phyloP scores from a whole-genome alignment of 2,329 filamentous ascomycete species.

The Fusarium sp. region DNA sequence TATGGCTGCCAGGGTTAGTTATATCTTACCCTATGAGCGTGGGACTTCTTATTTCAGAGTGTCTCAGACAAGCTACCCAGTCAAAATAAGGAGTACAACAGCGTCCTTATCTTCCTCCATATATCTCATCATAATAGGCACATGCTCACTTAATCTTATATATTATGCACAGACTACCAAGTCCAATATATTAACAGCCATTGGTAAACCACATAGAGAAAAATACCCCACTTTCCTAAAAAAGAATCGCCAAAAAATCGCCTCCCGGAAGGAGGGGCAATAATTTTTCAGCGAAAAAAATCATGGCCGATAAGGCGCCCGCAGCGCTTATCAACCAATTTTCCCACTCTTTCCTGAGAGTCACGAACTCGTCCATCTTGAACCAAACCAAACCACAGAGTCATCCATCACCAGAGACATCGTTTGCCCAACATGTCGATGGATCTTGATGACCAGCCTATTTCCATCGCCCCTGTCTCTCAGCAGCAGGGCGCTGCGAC shows the following conservation, averaged over 20 bases:
- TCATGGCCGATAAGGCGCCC: constrained; percentile 40
- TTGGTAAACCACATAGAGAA: background rate
- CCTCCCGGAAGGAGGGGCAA: constrained; percentile 28
- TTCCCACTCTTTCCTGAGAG: constrained; percentile 43
- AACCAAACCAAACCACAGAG: constrained; percentile 14
- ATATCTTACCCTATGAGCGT: background rate
- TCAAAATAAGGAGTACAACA: background rate
- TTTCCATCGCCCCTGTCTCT: constrained; percentile 49
- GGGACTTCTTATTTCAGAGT: background rate
- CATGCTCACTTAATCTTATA: background rate
- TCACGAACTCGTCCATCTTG: constrained; percentile 33
- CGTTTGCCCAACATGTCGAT: constrained; percentile 50
- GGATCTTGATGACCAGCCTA: constrained; percentile 56
- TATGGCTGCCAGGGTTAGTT: background rate
- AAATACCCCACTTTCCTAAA: background rate
- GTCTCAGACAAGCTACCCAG: background rate
- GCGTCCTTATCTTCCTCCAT: background rate
- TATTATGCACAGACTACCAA: background rate
- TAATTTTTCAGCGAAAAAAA: constrained; percentile 28
- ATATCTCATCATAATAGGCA: background rate
- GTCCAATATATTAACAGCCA: background rate
- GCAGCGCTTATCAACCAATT: constrained; percentile 52
- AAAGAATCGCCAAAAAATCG: constrained; percentile 20
- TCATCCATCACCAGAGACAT: constrained; percentile 24
- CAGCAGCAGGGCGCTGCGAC: constrained; percentile 52